Evolutionary conservation across 1,139 yeast species (phyloP), one percentile per base, ranked within the genome.

Genomic region (Geotrichum fermentans): DNA sequence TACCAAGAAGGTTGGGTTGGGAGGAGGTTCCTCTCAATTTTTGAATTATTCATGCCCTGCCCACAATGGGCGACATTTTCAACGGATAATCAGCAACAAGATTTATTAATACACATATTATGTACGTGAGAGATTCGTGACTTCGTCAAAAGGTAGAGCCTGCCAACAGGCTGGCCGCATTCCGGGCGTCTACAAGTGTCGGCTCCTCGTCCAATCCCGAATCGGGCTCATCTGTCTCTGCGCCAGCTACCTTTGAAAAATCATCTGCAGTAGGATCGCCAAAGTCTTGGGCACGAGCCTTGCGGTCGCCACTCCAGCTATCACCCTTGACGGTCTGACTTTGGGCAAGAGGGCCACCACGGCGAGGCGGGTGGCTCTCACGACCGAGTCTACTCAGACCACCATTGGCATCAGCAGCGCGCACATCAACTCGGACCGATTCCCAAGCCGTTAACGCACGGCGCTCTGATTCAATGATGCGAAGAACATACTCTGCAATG

Each of bases 311-410:
- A 52, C 82, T 70, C 71, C 80, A 79, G 14, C 83, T 77, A 59
- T 86, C 78, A 6, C 89, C 89, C 21, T 69, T 70, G 55, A 54
- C 73, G 57, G 73, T 77, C 75, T 61, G 89, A 65, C 73, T 79
- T 34, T 62, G 62, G 6, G 63, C 58, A 21, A 49, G 16, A 11
- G 48, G 47, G 10, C 60, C 49, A 14, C 64, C 55, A 16, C 64
- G 58, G 45, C 56, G 55, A 17, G 65, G 56, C 1, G 66, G 61
- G 48, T 79, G 71, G 41, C 78, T 73, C 55, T 83, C 94, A 49
- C 97, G 72, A 29, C 96, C 96, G 34, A 92, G 72, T 53, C 97
- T 71, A 21, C 95, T 79, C 33, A 92, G 75, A 0, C 97, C 94
- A 44, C 97, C 89, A 52, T 77, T 72, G 49, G 80, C 75, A 69